Evolutionary conservation across 495 filamentous ascomycete genomes (phyloP), one percentile per base, ranked within the genome.

Genomic region (Penicillium herquei): DNA sequence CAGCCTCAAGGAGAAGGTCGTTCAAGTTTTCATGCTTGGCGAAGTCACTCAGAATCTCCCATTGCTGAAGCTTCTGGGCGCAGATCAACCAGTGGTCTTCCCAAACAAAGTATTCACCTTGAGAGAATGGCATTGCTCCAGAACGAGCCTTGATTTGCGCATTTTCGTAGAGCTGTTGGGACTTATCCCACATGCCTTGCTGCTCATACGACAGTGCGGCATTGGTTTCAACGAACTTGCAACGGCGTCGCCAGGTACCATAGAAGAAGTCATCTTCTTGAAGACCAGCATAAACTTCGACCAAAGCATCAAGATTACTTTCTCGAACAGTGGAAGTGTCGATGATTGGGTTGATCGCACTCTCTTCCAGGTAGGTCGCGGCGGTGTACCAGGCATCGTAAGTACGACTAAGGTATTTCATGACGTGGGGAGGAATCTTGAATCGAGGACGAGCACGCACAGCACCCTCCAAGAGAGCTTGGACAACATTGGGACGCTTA

Each of bases 11-110:
- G 17, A 96, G 83, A n/a, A 99, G 84, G 64, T 99, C 95, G 67
- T 97, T 96, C 70, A 95, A 87, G 62, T 98, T 99, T 64, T 99
- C 95, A 55, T 98, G 93, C 70, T 98, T 98, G n/a, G 95, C 92
- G 58, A 96, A 98, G 58, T 99, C 95, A 51, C 87, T 88, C 30
- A 99, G 72, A 52, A 99, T 89, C 51, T 99, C 95, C 95, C 95
- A 99, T 59, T 98, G 95, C 67, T 99, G 95, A 37, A 99, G 81
- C 75, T 98, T 99, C 72, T 98, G 90, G 3, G 93, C 94, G 66
- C 95, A 98, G 39, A 95, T 81, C 34, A 98, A 83, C 95, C 95
- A 99, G 60, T 99, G 95, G 70, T 99, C 95, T 72, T 99, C 95
- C 95, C 95, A 99, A 1, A 99, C 80, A 83, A 94, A 96, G 67